Percentiles rank a stretch among this genome's conserved stretches.
Evolutionary conservation across 805 yeast genomes (phyloP).

Genomic region (Sungouiella thailandica): DNA sequence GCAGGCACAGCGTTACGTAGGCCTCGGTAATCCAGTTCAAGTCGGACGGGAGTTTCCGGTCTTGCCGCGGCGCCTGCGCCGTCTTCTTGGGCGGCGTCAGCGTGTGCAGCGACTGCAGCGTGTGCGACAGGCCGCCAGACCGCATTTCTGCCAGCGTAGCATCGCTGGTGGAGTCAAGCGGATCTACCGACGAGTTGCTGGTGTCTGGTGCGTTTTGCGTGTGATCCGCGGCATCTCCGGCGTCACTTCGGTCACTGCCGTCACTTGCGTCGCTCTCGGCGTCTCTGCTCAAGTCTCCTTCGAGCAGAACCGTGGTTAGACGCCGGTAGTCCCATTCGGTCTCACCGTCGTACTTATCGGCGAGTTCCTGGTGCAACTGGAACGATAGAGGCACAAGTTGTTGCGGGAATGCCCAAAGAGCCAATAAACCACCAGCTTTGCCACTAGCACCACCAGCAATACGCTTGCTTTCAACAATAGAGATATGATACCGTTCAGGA

Average conservation of each 20-base stretch:
- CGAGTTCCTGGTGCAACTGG: conserved; percentile 75
- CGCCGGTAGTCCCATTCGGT: conserved; percentile 91
- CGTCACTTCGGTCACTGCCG: conserved; percentile 10
- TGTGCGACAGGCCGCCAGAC: not conserved
- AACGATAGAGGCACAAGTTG: conserved; percentile 88
- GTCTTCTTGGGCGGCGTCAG: conserved; percentile 32
- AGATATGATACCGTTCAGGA: conserved; percentile 68
- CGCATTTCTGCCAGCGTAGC: conserved; percentile 1
- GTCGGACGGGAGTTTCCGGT: conserved; percentile 46
- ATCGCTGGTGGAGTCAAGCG: too few relatives aligned
- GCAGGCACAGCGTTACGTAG: conserved; percentile 67
- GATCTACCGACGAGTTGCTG: conserved; percentile 5
- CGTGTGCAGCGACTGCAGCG: conserved; percentile 2
- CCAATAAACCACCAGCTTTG: conserved; percentile 93
- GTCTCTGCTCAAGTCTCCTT: conserved; percentile 60
- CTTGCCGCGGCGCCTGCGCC: conserved; percentile 25
- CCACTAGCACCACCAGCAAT: conserved; percentile 98
- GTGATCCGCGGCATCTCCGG: conserved; percentile 14
- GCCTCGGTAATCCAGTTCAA: conserved; percentile 72
- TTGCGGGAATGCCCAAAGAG: conserved; percentile 96
- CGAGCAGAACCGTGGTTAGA: conserved; percentile 78
- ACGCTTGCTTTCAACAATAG: conserved; percentile 80
- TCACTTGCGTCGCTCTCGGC: conserved; percentile 11
- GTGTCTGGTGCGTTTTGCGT: not conserved
- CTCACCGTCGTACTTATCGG: conserved; percentile 77